These are phyloP conservation scores for Penicillium waksmanii DNA, from an alignment of 495 filamentous ascomycete species.

Conservation along the genomic window DNA sequence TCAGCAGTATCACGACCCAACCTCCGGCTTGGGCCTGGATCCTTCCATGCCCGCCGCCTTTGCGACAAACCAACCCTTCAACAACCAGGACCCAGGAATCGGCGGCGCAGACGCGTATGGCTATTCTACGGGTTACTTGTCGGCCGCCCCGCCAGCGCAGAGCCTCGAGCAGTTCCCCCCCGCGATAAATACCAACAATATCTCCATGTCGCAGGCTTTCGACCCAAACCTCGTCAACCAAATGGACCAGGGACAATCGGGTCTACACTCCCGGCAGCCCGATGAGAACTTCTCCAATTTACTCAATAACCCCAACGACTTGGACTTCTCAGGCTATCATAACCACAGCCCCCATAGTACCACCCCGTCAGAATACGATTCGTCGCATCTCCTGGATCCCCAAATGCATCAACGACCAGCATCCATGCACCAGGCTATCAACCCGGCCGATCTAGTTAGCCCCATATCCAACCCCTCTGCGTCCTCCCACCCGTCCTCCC, in stretches of 20 bases:
- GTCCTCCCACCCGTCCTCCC: constrained; percentile 71
- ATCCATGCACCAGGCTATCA: constrained; percentile 52
- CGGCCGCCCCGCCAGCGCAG: constrained; percentile 30
- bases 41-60: constrained; percentile 41
- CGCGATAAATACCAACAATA: constrained; percentile 28
- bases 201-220: constrained; percentile 46
- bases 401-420: constrained; percentile 45
- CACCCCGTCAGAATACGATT: constrained; percentile 40
- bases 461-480: constrained; percentile 72
- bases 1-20: constrained; percentile 44
- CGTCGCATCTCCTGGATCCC: constrained; percentile 51
- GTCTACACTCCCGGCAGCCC: constrained; percentile 27
- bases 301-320: constrained; percentile 39
- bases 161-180: constrained; percentile 35
- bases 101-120: constrained; percentile 35
- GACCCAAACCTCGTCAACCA: constrained; percentile 41
- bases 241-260: constrained; percentile 34
- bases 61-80: constrained; percentile 30
- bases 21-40: constrained; percentile 41
- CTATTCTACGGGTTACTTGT: constrained; percentile 37
- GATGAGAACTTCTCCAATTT: constrained; percentile 48
- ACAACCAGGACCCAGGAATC: constrained; percentile 26
- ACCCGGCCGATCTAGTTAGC: constrained; percentile 69
- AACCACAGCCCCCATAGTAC: constrained; percentile 38
- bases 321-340: constrained; percentile 48